Conservation (phyloP, 2,329 filamentous ascomycete genomes). For the Hypoxylon sp. region DNA sequence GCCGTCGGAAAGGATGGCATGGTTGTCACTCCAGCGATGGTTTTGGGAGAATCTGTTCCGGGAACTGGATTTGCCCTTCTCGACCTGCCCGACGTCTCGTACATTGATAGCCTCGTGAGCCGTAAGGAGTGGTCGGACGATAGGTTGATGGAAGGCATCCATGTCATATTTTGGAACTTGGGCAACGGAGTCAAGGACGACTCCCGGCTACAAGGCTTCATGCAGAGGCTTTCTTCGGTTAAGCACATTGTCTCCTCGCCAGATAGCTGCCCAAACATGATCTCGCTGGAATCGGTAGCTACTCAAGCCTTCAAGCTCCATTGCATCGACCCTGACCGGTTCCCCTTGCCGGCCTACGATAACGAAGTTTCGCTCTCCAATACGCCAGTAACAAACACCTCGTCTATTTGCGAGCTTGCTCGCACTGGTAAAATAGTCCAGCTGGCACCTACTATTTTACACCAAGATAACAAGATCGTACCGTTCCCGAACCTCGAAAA, state of each 20-base stretch:
- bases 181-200: conserved; percentile 72
- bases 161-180: conserved; percentile 81
- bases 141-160: conserved; percentile 71
- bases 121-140: conserved; percentile 75
- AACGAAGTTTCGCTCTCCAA: conserved; percentile 54
- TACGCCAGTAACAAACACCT: conserved; percentile 19
- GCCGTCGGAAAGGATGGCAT: conserved; percentile 71
- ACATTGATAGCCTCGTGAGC: conserved; percentile 73
- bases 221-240: conserved; percentile 64
- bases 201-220: conserved; percentile 71
- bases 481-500: conserved; percentile 58
- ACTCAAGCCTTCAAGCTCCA: conserved; percentile 73
- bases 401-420: conserved; percentile 49
- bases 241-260: conserved; percentile 81
- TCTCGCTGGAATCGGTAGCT: conserved; percentile 73
- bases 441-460: conserved; percentile 55
- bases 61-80: conserved; percentile 81
- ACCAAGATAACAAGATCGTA: conserved; percentile 56
- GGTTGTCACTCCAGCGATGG: conserved; percentile 84
- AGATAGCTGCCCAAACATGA: conserved; percentile 77
- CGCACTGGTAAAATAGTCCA: conserved; percentile 55
- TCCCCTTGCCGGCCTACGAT: conserved; percentile 72
- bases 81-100: conserved; percentile 76
- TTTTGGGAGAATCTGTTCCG: conserved; percentile 71
- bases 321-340: conserved; percentile 76